Evolutionary conservation across 306 rosid genomes (phyloP).

Genomic region (Cicer judaicum): DNA sequence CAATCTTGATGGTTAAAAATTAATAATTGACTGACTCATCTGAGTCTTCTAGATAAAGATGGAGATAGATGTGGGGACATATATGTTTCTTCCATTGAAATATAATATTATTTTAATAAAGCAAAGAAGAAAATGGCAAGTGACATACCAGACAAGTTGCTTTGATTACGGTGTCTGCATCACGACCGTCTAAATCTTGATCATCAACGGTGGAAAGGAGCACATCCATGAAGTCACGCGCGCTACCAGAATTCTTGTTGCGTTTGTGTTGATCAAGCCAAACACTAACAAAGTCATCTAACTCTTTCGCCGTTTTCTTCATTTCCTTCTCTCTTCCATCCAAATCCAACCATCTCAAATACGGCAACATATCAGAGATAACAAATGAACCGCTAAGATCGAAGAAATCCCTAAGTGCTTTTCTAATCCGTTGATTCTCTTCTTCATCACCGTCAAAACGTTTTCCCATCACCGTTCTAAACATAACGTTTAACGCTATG

Average conservation of each 20-base stretch:
- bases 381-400: conserved; percentile 37
- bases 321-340: conserved; percentile 49
- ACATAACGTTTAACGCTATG: conserved; percentile 28
- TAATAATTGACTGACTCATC: neutral
- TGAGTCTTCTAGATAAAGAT: too few relatives aligned
- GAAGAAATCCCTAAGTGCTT: conserved; percentile 2
- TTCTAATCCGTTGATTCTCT: conserved; percentile 18
- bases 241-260: neutral
- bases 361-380: conserved; percentile 43
- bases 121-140: too few relatives aligned
- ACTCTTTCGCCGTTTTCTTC: conserved; percentile 39
- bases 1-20: too few relatives aligned
- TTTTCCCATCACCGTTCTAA: conserved; percentile 41
- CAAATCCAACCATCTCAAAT: conserved; percentile 56
- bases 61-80: too few relatives aligned
- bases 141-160: conserved; percentile 41
- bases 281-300: conserved; percentile 20
- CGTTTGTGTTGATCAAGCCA: conserved; percentile 51
- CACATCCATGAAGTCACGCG: conserved; percentile 46
- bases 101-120: too few relatives aligned
- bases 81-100: too few relatives aligned
- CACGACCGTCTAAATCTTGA: conserved; percentile 1
- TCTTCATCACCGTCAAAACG: conserved; percentile 35
- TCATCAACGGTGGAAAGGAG: conserved; percentile 36
- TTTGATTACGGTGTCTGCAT: conserved; percentile 36